Evolutionary conservation across 805 yeast genomes (phyloP), one percentile per base, ranked within the genome.

Genomic region (Sporopachydermia lactativora): DNA sequence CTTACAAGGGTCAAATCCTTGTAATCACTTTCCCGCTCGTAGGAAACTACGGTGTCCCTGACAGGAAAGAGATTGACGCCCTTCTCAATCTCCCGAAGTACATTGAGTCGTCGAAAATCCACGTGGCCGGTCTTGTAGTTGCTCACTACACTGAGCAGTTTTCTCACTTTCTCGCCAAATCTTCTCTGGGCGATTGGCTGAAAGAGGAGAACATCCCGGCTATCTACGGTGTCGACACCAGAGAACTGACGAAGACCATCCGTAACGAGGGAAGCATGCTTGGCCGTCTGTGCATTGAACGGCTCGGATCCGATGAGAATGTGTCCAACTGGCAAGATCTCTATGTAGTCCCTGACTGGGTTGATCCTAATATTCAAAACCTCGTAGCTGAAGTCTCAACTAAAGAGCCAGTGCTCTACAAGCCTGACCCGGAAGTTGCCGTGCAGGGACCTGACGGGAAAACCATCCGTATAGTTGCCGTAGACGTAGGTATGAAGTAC

Each of bases 11-110:
- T 48, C 98, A 92, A 66, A 89, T 92, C 56, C 55, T 13, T 68
- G 96, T 92, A 48, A 82, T 92, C 62, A 92, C 98, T 41, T 92
- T 78, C 62, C 98, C 98, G 18, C 70, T 92, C 53, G 95, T 92
- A 40, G 98, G 98, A 60, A 92, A 92, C 70, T 92, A 92, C 63
- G 98, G 98, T 76, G 98, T 92, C 42, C 98, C 99, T 46, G 95
- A 85, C 61, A 78, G 89, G 53, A 66, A 74, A 46, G 64, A 71
- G 54, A 69, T 68, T 59, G 94, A 84, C 55, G 94, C 81, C 42
- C 75, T 80, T 41, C 75, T 79, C 38, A 70, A 72, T 42, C 61
- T 92, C 47, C 97, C 97, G 55, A 80, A 79, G 59, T 83, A 88
- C 66, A 92, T 92, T 55, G 99, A 92, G 70, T 83, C 96, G 47